Conservation (phyloP, 495 filamentous ascomycete genomes). For the Xylaria venustula region DNA sequence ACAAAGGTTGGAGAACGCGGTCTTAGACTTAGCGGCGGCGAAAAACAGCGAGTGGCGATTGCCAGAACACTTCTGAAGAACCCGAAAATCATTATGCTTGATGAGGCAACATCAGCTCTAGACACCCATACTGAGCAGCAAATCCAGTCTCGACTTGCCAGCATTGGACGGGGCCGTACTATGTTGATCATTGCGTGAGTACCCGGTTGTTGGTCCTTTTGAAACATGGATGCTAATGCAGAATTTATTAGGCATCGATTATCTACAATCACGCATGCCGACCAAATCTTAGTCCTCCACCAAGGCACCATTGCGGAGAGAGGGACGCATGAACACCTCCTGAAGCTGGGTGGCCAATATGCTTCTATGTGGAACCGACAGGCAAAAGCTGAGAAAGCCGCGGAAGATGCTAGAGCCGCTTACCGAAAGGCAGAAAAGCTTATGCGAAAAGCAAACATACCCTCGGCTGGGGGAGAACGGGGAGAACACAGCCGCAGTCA, state of each 20-base stretch:
- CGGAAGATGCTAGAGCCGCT: conserved; percentile 63
- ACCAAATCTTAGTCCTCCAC: conserved; percentile 92
- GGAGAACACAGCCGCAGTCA: conserved; percentile 22
- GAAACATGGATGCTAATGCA: neutral
- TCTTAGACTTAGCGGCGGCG: conserved; percentile 86
- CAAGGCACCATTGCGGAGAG: conserved; percentile 79
- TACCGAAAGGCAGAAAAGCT: conserved; percentile 58
- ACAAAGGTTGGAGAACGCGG: conserved; percentile 96
- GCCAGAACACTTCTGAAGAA: conserved; percentile 95
- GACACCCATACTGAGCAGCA: conserved; percentile 96
- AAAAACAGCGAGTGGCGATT: conserved; percentile 97
- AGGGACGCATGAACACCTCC: conserved; percentile 82
- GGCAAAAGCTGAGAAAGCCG: conserved; percentile 80
- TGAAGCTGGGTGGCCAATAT: conserved; percentile 76
- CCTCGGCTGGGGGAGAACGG: conserved; percentile 22
- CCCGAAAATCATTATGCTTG: conserved; percentile 91
- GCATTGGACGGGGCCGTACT: conserved; percentile 78
- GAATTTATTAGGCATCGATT: conserved; percentile 64
- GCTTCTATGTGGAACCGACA: conserved; percentile 96
- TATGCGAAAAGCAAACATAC: conserved; percentile 43
- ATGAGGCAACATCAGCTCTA: conserved; percentile 93
- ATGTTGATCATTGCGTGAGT: conserved; percentile 64
- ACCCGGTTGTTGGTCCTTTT: too few species aligned
- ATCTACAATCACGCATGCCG: conserved; percentile 89
- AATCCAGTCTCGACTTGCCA: conserved; percentile 82